Evolutionary conservation across 148 eudicot species (phyloP), one percentile per base, ranked within the genome.

Genomic region (Spergularia marina): DNA sequence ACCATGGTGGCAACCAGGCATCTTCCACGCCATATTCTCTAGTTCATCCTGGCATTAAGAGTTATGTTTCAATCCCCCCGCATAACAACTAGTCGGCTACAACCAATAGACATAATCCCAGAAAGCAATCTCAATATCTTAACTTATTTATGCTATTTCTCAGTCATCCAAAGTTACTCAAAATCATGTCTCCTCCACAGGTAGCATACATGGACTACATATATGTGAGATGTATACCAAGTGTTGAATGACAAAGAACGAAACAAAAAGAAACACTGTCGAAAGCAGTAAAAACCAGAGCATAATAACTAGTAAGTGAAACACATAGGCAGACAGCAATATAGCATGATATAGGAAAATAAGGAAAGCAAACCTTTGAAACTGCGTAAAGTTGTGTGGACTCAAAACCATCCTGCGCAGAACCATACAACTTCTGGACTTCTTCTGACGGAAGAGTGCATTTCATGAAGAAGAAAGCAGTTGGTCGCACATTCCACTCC

Each of bases 1-100:
- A 60, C 99, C 97, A 83, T 85, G 94, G 83, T 95, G 99, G 80
- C 99, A 95, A 69, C 99, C 99, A 73, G 99, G 97, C 99, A 95
- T 95, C 79, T 90, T 89, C 49, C 84, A 73, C 52, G 91, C 78
- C 87, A 88, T 72, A 53, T 49, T 87, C 79, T 82, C 88, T 80
- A 95, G 70, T n/a, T 95, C 91, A 72, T 79, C 84, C 99, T 95
- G 90, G 68, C 17, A 78, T 47, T 65, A 52, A 74, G 47, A 70
- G 65, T 79, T 71, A 81, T 53, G 17, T 36, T 72, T 73, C 57
- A 75, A 20, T 62, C 12, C 25, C 47, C 52, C 58, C 36, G 23
- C 60, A 67, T 12, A 65, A 57, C 13, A 63, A 68, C 56, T 25
- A 39, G 53, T 63, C 17, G 66, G 68, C 51, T 15, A 54, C 58